Evolutionary conservation across 805 yeast genomes (phyloP), one percentile per base, ranked within the genome.

Genomic region (Isabelozyma rhagii): DNA sequence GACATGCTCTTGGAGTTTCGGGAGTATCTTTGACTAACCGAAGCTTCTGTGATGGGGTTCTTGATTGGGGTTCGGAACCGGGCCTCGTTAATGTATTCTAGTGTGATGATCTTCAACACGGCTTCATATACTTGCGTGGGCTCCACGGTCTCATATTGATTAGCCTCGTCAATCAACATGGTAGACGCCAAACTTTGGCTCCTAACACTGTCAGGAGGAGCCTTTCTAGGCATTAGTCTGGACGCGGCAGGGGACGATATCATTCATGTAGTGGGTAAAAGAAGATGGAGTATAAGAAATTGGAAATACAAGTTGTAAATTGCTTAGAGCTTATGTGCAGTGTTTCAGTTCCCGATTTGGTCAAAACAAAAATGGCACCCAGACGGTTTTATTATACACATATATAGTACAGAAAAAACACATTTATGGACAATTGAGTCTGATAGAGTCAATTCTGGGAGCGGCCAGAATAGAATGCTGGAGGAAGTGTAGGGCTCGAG

Each of bases 81-180:
- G 2, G 88, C 88, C 62, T 84, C 89, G 50, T 77, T 81, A 47
- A 79, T 68, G 57, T 86, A 84, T 44, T 82, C 85, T 15, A 87
- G 61, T 10, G 87, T 63, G 2, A 85, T 61, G 6, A 83, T 64
- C 56, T 83, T 82, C 43, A 86, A 59, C 1, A 84, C 74, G 29
- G 78, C 72, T 44, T 75, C 74, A 55, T 85, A 85, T 3, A 82
- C 64, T 29, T 67, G 71, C 25, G 46, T 31, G 18, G 46, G 29
- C 39, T 63, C 67, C 11, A 63, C 55, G 11, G 55, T 54, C 11
- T 57, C 60, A 34, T 59, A 61, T 5, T 47, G 51, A 8, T 58
- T 51, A 41, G 58, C 61, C 27, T 56, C 61, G 28, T 47, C 48
- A 15, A 60, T 46, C n/a, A 63, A 31, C 11, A 51, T 53, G 14